Evolutionary conservation across 345 rosid species (phyloP), one percentile per base, ranked within the genome.

Genomic region (Gossypium stocksii): DNA sequence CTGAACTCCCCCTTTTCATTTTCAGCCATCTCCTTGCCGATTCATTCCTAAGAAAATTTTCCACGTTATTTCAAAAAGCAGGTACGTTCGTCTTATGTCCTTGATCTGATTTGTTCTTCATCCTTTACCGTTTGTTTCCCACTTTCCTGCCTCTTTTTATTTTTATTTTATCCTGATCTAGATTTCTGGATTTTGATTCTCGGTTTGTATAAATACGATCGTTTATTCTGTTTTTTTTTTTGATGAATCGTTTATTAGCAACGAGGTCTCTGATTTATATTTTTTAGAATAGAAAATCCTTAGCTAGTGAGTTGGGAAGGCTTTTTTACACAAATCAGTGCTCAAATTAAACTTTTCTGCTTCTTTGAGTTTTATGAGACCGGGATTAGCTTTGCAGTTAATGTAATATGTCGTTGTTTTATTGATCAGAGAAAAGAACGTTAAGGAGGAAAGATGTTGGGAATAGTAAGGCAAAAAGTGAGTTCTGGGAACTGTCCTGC

Each of bases 381-480:
- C 14, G 20, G 20, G 41, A 38, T 67, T 22, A 0, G 34, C 56
- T 48, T 23, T 46, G 41, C 4, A 22, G 48, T 14, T 3, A 7
- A 7, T 22, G 52, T 7, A 46, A 22, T 46, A 13, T 66, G 7
- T 23, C 0, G 12, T 13, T 66, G 6, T 44, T 67, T 66, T 14
- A 20, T 22, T 48, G 43, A 48, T 56, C 58, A 54, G 29, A 54
- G 34, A 17, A 34, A 53, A 4, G 1, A 11, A n/a, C 5, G 27
- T 52, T n/a, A 34, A 53, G 63, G 16, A 57, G 29, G 17, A 29
- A 89, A 68, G 73, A 90, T 90, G 94, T 74, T 84, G 75, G 84
- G 89, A 57, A 76, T 84, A 76, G 27, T 85, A 48, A 78, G 81
- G 81, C 87, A 83, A 76, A 88, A 77, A 70, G 82, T 83, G 56